These are phyloP conservation scores for Lachnellula occidentalis DNA, from an alignment of 2,329 filamentous ascomycete species.

Conservation along the genomic window DNA sequence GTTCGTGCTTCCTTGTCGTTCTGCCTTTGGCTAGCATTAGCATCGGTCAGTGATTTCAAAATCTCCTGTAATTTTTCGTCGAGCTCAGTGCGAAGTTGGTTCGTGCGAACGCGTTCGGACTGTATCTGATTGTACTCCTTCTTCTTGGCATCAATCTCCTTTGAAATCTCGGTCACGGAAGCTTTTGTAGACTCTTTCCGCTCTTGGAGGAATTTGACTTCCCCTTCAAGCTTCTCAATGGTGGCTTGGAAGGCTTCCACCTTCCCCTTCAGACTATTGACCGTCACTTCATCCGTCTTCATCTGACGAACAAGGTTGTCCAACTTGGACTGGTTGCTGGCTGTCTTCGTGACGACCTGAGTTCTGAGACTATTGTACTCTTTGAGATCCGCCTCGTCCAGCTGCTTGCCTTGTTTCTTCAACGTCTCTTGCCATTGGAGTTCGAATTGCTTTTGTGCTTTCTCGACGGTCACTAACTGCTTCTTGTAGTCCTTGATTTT, in stretches of 20 bases:
- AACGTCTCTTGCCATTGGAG: constrained; percentile 79
- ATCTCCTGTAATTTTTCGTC: constrained; percentile 88
- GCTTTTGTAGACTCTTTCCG: constrained; percentile 59
- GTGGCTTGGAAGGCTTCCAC: constrained; percentile 73
- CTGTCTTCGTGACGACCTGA: constrained; percentile 78
- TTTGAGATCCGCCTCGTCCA: constrained; percentile 80
- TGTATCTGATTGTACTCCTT: constrained; percentile 82
- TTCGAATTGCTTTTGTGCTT: constrained; percentile 84
- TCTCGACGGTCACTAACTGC: constrained; percentile 78
- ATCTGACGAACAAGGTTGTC: constrained; percentile 83
- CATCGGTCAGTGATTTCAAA: constrained; percentile 73
- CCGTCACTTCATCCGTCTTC: constrained; percentile 86
- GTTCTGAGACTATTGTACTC: constrained; percentile 82
- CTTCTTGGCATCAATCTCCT: constrained; percentile 82
- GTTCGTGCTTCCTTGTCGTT: constrained; percentile 73
- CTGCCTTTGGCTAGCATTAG: constrained; percentile 78
- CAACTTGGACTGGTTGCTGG: constrained; percentile 73
- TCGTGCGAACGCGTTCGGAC: constrained; percentile 75
- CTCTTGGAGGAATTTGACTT: constrained; percentile 63
- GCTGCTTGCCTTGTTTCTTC: constrained; percentile 78
- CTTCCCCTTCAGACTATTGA: constrained; percentile 83
- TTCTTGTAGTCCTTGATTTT: constrained; percentile 71
- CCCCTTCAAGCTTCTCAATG: constrained; percentile 66
- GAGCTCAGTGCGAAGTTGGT: constrained; percentile 78
- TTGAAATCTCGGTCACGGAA: constrained; percentile 60